Base-by-base conservation (phyloP, 306 rosid genomes). In the Leucaena leucocephala region DNA sequence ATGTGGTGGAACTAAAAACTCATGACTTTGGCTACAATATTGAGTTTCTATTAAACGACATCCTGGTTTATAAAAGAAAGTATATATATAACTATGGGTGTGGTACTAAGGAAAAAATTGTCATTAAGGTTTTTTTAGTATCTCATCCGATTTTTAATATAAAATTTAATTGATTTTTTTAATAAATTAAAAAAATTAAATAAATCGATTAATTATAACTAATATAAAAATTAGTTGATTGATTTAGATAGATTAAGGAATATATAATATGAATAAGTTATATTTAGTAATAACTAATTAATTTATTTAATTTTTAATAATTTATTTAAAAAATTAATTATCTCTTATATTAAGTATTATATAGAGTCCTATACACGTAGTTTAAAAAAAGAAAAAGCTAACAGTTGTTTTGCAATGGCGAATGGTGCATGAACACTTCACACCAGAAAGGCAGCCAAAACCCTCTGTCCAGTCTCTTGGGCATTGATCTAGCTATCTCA, bases 401-500 rank as follows among this genome's bases (percentile, higher is more conserved):
- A 3, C 10, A 8, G 12, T 36, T 63, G 19, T 17, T 35, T 35
- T n/a, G 27, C 61, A 54, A n/a, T 6, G 9, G n/a, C 38, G 71
- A 65, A 35, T 15, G 10, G 40, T 5, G n/a, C 19, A 64, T 16
- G 27, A 65, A 36, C 0, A 40, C 44, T 67, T 40, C n/a, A 5
- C 4, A 40, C 36, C 44, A 71, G 44, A 48, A 16, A 39, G 58
- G 44, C 61, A 48, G 52, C 44, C 27, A 71, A 70, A 33, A 22
- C 14, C 21, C 40, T 21, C 75, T 33, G 38, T 70, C 8, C 43
- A 71, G 42, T 45, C 59, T 27, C 59, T 6, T 14, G 59, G 14
- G 42, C 43, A 71, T 71, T n/a, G 52, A 71, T 71, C 75, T 48
- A 71, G 38, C 61, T 16, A 27, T 21, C 52, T n/a, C 77, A 55